phyloP scores from a whole-genome alignment of 2,329 filamentous ascomycete species.

The Dactylonectria estremocensis region DNA sequence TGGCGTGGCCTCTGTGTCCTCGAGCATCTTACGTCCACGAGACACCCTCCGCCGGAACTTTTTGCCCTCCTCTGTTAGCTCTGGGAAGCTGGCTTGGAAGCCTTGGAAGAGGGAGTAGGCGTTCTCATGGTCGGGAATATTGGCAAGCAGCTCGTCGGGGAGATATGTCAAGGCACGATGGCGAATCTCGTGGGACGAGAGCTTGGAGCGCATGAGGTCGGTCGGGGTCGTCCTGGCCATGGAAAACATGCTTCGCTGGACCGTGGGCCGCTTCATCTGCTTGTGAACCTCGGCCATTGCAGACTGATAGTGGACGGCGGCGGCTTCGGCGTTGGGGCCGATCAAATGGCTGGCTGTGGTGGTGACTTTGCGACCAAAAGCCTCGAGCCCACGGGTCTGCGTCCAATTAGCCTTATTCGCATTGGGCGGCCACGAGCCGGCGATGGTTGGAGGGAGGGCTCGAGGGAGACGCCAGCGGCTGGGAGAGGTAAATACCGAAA shows the following conservation, averaged over 20 bases:
- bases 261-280: slow-evolving; percentile 84
- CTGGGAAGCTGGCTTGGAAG: slow-evolving; percentile 90
- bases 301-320: slow-evolving; percentile 81
- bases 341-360: slow-evolving; percentile 94
- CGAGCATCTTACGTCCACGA: slow-evolving; percentile 82
- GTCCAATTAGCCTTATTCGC: slow-evolving; percentile 41
- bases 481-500: slow-evolving; percentile 54
- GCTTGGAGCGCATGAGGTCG: slow-evolving; percentile 91
- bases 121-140: slow-evolving; percentile 90
- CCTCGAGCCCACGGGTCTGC: slow-evolving; percentile 89
- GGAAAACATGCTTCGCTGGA: slow-evolving; percentile 92
- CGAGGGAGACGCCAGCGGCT: slow-evolving; percentile 19
- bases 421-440: slow-evolving; percentile 32
- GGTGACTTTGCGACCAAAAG: slow-evolving; percentile 94
- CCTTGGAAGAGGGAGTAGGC: slow-evolving; percentile 96
- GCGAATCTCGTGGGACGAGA: slow-evolving; percentile 93
- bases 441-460: slow-evolving; percentile 31
- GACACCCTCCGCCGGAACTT: slow-evolving; percentile 80
- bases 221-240: slow-evolving; percentile 93
- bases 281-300: slow-evolving; percentile 92
- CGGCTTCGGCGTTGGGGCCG: slow-evolving; percentile 69
- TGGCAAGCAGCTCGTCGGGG: slow-evolving; percentile 88
- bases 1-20: slow-evolving; percentile 69
- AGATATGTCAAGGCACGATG: slow-evolving; percentile 91
- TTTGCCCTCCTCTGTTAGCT: slow-evolving; percentile 77